These are phyloP conservation scores for Bruguiera gymnorhiza DNA, from an alignment of 345 rosid species.

Conservation along the genomic window DNA sequence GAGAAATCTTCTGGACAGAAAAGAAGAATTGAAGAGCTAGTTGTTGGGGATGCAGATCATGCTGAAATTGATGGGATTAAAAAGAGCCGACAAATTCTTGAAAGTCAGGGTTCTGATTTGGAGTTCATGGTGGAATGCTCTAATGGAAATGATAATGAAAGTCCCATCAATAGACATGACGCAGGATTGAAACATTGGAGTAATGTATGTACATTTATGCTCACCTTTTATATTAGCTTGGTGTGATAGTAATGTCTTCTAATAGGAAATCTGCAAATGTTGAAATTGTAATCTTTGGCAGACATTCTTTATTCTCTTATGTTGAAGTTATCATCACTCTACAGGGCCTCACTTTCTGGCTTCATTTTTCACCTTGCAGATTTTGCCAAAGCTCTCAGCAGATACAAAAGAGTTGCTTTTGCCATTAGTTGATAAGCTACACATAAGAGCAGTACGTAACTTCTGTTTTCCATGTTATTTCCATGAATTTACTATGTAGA, in stretches of 20 bases:
- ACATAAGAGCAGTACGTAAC: slow-evolving; percentile 44
- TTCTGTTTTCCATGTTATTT: slow-evolving; percentile 10
- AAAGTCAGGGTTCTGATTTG: slow-evolving; percentile 23
- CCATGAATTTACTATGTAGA: not conserved
- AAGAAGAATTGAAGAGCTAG: slow-evolving; percentile 45
- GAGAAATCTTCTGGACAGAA: slow-evolving; percentile 42
- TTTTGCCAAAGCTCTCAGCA: slow-evolving; percentile 46
- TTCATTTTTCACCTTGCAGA: slow-evolving; percentile 48
- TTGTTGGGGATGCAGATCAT: slow-evolving; percentile 28
- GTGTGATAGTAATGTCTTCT: not conserved
- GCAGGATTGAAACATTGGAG: slow-evolving; percentile 41
- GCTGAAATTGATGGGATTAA: slow-evolving; percentile 24
- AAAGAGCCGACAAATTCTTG: slow-evolving; percentile 32
- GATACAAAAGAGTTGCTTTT: slow-evolving; percentile 48
- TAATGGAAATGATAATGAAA: slow-evolving; percentile 29
- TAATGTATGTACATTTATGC: slow-evolving; percentile 49
- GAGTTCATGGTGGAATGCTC: slow-evolving; percentile 28
- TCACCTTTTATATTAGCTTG: slow-evolving; percentile 6
- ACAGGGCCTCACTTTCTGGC: slow-evolving; percentile 5
- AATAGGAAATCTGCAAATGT: not conserved
- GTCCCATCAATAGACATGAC: slow-evolving; percentile 28
- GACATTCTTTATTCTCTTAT: not conserved
- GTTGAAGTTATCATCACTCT: not conserved
- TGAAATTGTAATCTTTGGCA: not conserved
- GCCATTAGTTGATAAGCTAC: slow-evolving; percentile 47